Conservation (phyloP, 2,329 filamentous ascomycete species). For the Aspergillus versicolor region DNA sequence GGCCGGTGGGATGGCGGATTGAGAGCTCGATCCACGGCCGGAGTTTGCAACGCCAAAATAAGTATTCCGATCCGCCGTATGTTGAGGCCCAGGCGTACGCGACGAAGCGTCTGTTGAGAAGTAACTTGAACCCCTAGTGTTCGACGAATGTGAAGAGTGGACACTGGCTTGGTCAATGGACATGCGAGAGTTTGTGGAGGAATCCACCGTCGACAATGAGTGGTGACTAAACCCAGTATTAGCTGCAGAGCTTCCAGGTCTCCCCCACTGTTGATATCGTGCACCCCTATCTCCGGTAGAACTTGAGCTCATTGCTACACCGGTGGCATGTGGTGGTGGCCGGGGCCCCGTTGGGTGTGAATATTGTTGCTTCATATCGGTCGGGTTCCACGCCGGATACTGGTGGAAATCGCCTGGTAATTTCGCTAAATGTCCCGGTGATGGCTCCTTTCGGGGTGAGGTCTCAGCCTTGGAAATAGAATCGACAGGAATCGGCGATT, state of each 20-base stretch:
- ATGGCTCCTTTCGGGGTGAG: constrained; percentile 64
- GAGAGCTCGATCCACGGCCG: constrained; percentile 32
- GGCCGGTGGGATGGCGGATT: constrained; percentile 28
- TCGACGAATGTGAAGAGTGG: constrained; percentile 60
- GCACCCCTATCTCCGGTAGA: constrained; percentile 67
- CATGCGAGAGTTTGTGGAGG: constrained; percentile 54
- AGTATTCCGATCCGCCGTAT: constrained; percentile 36
- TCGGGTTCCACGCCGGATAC: constrained; percentile 71
- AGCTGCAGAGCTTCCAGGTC: constrained; percentile 56
- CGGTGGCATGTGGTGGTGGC: constrained; percentile 56
- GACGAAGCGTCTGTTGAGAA: constrained; percentile 56
- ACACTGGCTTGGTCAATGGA: constrained; percentile 67
- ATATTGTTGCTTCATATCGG: constrained; percentile 49
- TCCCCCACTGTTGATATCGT: constrained; percentile 76
- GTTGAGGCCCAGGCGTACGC: constrained; percentile 42
- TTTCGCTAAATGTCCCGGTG: constrained; percentile 82
- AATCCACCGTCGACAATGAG: constrained; percentile 57
- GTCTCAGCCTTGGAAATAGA: constrained; percentile 68
- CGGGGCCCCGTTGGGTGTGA: constrained; percentile 62
- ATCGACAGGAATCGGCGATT: constrained; percentile 70
- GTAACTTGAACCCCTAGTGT: constrained; percentile 56
- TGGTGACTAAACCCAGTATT: constrained; percentile 55
- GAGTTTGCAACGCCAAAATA: constrained; percentile 25
- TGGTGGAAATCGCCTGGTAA: constrained; percentile 79
- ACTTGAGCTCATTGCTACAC: constrained; percentile 68